phyloP scores from a whole-genome alignment of 2,329 filamentous ascomycete genomes.

The Plectosphaerella cucumerina region DNA sequence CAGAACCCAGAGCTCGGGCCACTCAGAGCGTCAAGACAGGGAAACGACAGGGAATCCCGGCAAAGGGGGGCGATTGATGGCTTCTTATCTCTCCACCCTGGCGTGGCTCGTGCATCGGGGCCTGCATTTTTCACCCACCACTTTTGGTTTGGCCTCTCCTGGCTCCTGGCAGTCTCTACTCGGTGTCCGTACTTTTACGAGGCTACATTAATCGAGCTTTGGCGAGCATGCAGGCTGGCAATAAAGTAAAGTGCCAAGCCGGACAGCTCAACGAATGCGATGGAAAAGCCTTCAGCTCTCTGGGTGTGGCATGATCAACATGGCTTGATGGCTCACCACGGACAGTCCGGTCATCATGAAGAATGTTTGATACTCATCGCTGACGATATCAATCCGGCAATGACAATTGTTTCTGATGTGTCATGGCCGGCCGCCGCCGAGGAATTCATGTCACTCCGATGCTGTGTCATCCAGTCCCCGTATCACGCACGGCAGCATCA shows the following conservation, averaged over 20 bases:
- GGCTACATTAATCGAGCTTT: not conserved
- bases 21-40: not conserved
- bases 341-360: too few species aligned
- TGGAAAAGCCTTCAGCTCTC: not conserved
- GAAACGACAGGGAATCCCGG: not conserved
- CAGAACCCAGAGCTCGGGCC: constrained; percentile 2
- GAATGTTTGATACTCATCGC: too few species aligned
- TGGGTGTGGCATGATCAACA: not conserved
- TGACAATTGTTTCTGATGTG: too few species aligned
- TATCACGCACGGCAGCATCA: not conserved
- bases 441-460: too few species aligned
- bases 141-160: not conserved
- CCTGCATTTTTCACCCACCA: not conserved
- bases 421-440: too few species aligned
- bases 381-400: too few species aligned
- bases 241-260: not conserved
- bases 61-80: not conserved
- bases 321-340: not conserved
- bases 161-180: not conserved
- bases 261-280: not conserved
- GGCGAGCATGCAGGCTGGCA: not conserved
- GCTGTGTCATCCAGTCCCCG: too few species aligned
- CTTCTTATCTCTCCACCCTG: not conserved
- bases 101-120: not conserved
- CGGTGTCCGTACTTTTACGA: not conserved